Percentiles rank a stretch among this genome's conserved stretches.
These are phyloP conservation scores for Microbotryum scabiosae DNA, from an alignment of 1,284 basidiomycete genomes.

Conservation along the genomic window DNA sequence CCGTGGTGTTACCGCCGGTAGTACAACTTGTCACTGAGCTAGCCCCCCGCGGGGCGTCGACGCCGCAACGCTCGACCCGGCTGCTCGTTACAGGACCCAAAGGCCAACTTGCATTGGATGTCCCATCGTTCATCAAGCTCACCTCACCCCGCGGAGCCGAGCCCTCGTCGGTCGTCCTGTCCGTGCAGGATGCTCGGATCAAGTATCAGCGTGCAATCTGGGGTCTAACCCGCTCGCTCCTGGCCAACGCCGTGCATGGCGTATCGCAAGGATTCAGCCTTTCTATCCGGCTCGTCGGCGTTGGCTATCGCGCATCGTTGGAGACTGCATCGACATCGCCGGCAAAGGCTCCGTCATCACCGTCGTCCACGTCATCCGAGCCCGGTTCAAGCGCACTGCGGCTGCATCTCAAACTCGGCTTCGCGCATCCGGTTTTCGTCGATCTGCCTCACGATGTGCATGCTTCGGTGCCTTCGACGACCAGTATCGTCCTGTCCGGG, in stretches of 20 bases:
- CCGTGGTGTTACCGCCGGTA: conserved; percentile 60
- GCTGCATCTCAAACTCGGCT: conserved; percentile 83
- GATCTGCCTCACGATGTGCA: conserved; percentile 68
- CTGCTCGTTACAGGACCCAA: conserved; percentile 25
- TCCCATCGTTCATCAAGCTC: conserved; percentile 25
- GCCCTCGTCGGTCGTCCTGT: conserved; percentile 4
- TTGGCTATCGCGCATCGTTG: conserved; percentile 82
- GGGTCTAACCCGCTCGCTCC: conserved; percentile 83
- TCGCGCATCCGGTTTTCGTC: conserved; percentile 76
- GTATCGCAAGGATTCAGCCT: conserved; percentile 80
- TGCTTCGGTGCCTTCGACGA: conserved; percentile 47
- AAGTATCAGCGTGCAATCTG: conserved; percentile 70
- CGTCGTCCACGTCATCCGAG: conserved; percentile 19
- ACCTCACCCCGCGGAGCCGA: background rate
- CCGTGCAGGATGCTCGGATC: conserved; percentile 13
- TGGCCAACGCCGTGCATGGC: conserved; percentile 80
- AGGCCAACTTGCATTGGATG: conserved; percentile 24
- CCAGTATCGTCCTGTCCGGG: conserved; percentile 46
- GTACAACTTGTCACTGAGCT: conserved; percentile 41
- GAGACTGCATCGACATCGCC: conserved; percentile 48
- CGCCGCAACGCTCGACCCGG: background rate
- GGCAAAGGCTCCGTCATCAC: background rate
- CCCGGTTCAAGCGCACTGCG: conserved; percentile 32
- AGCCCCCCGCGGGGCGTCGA: no score
- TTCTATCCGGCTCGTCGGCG: conserved; percentile 81